Evolutionary conservation across 2,329 filamentous ascomycete species (phyloP).

Genomic region (Cladosporium sp.): DNA sequence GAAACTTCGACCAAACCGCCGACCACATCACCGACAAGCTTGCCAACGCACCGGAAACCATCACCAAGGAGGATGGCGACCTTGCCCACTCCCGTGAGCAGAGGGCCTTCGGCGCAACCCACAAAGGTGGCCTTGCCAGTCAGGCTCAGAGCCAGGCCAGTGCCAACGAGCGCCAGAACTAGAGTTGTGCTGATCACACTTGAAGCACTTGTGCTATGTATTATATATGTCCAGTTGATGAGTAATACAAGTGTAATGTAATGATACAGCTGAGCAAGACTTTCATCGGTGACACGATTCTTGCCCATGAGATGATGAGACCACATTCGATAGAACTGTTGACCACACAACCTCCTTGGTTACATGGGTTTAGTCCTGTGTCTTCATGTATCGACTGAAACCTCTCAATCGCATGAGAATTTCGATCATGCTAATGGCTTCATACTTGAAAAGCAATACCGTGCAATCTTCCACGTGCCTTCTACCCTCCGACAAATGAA

Average conservation of each 20-base stretch:
- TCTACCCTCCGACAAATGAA: slow-evolving; percentile 23
- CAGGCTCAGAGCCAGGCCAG: slow-evolving; percentile 35
- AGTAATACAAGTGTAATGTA: neutral
- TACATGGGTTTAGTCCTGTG: neutral
- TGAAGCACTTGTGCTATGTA: neutral
- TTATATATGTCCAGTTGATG: neutral
- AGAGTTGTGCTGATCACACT: slow-evolving; percentile 4
- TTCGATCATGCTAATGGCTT: slow-evolving; percentile 14
- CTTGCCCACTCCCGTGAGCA: slow-evolving; percentile 35
- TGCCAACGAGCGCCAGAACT: slow-evolving; percentile 32
- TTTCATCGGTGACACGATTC: neutral
- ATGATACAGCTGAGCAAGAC: neutral
- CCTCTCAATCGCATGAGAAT: neutral
- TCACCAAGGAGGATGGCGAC: slow-evolving; percentile 38
- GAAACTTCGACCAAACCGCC: slow-evolving; percentile 36
- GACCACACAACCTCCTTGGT: neutral
- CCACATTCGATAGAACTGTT: neutral
- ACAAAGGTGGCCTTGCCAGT: slow-evolving; percentile 36
- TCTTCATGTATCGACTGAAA: neutral
- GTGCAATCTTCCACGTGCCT: slow-evolving; percentile 22
- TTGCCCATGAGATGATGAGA: neutral
- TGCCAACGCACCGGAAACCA: slow-evolving; percentile 33
- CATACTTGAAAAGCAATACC: slow-evolving; percentile 24
- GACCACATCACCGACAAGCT: slow-evolving; percentile 36
- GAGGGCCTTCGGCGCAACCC: slow-evolving; percentile 34